Conservation (phyloP, 1,284 basidiomycete species). For the Pseudozyma tsukubaensis region DNA sequence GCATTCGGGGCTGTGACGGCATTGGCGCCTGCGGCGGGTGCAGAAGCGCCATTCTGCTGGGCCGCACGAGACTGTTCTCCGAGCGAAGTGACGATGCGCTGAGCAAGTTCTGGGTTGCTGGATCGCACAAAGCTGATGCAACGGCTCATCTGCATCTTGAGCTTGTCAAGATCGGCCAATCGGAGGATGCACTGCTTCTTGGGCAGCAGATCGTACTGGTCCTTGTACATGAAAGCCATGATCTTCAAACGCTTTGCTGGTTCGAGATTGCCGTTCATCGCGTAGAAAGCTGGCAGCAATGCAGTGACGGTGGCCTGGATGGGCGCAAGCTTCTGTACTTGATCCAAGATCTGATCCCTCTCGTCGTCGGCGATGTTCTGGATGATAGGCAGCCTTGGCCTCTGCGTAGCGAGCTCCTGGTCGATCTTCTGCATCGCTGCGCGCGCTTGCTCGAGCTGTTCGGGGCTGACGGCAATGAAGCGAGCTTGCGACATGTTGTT, state of each 20-base stretch:
- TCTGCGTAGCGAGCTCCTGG: slow-evolving; percentile 46
- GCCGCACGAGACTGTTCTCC: slow-evolving; percentile 40
- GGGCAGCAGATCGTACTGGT: slow-evolving; percentile 60
- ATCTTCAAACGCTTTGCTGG: slow-evolving; percentile 65
- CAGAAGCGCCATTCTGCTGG: slow-evolving; percentile 28
- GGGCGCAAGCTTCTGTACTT: slow-evolving; percentile 59
- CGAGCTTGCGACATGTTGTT: slow-evolving; percentile 50
- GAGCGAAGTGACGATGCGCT: slow-evolving; percentile 50
- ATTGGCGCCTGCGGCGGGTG: slow-evolving; percentile 12
- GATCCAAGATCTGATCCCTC: slow-evolving; percentile 55
- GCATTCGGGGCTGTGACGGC: slow-evolving; percentile 3
- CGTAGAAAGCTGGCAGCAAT: slow-evolving; percentile 64
- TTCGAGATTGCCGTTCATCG: slow-evolving; percentile 64
- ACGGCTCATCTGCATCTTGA: slow-evolving; percentile 66
- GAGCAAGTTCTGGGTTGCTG: slow-evolving; percentile 60
- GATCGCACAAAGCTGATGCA: slow-evolving; percentile 66
- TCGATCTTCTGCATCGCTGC: slow-evolving; percentile 55
- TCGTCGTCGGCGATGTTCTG: slow-evolving; percentile 60
- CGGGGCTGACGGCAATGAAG: slow-evolving; percentile 52
- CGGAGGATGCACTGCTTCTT: slow-evolving; percentile 61
- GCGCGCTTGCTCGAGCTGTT: slow-evolving; percentile 61
- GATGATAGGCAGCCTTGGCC: slow-evolving; percentile 59
- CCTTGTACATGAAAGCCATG: slow-evolving; percentile 67
- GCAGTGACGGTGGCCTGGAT: slow-evolving; percentile 61
- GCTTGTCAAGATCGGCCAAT: slow-evolving; percentile 62